Conservation (phyloP, 495 filamentous ascomycete species). For the Geoglossum glabrum region DNA sequence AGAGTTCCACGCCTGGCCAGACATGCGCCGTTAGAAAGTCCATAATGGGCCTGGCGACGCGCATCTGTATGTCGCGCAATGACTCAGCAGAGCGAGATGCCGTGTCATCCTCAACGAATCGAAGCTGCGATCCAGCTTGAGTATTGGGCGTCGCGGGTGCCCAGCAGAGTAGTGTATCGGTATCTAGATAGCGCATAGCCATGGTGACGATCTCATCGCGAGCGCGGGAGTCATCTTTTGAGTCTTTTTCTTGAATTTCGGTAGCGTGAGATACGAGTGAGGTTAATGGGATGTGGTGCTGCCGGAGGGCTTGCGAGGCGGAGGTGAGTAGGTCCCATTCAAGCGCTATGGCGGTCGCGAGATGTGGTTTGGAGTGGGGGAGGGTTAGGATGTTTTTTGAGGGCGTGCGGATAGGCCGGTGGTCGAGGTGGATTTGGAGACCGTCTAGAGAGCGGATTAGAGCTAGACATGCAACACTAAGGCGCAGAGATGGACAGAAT, state of each 20-base stretch:
- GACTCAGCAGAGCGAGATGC: constrained; percentile 22
- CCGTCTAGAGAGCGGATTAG: constrained; percentile 24
- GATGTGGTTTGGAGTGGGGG: constrained; percentile 52
- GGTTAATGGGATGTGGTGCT: constrained; percentile 79
- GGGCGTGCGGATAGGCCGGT: constrained; percentile 55
- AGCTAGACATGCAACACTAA: neutral
- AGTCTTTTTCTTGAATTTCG: constrained; percentile 53
- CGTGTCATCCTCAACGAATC: constrained; percentile 18
- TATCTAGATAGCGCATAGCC: constrained; percentile 70
- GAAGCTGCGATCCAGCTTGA: constrained; percentile 9
- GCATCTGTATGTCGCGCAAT: constrained; percentile 53
- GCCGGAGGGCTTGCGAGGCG: constrained; percentile 51
- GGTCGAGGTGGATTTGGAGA: constrained; percentile 60
- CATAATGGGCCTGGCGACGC: constrained; percentile 44
- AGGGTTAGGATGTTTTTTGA: constrained; percentile 49
- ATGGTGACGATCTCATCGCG: constrained; percentile 41
- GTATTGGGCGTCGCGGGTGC: constrained; percentile 33
- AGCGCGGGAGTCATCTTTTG: constrained; percentile 21
- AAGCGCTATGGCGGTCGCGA: constrained; percentile 69
- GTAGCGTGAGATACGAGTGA: constrained; percentile 60
- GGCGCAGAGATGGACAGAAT: neutral
- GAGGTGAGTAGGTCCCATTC: constrained; percentile 82
- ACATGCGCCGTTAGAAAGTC: constrained; percentile 45
- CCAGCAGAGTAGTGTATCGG: constrained; percentile 89
- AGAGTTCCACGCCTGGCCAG: constrained; percentile 72